A percentile compares a stretch with the other conserved stretches of the same genome.
These are phyloP conservation scores for Globisporangium rhizosaccharum DNA, from an alignment of 352 stramenopile species.

Conservation along the genomic window DNA sequence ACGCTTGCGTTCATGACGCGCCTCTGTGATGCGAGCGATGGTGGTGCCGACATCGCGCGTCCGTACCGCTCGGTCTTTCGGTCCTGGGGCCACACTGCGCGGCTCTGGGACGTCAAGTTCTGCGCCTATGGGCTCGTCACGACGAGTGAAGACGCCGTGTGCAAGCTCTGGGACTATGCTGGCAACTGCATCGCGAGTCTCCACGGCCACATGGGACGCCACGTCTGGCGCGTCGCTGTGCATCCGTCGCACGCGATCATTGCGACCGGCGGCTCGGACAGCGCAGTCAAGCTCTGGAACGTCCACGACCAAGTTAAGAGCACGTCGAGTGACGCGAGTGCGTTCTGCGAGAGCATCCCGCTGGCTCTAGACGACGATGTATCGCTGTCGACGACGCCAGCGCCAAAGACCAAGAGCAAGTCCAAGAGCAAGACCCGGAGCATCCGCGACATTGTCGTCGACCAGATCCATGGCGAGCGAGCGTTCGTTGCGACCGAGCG, in stretches of 20 bases:
- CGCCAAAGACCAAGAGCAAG: slow-evolving; percentile 14
- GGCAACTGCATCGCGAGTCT: slow-evolving; percentile 69
- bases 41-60: not conserved
- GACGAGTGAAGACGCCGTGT: slow-evolving; percentile 74
- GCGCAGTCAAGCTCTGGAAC: slow-evolving; percentile 78
- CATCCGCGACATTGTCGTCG: slow-evolving; percentile 47
- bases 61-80: slow-evolving; percentile 55
- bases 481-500: slow-evolving; percentile 65
- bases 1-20: slow-evolving; percentile 11
- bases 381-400: slow-evolving; percentile 1
- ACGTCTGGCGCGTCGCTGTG: slow-evolving; percentile 74
- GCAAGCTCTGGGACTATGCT: slow-evolving; percentile 59
- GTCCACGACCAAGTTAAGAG: slow-evolving; percentile 49
- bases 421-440: slow-evolving; percentile 28
- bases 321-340: slow-evolving; percentile 14
- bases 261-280: slow-evolving; percentile 73
- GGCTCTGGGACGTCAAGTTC: slow-evolving; percentile 84
- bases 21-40: not conserved
- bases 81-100: slow-evolving; percentile 75
- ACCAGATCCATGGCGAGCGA: slow-evolving; percentile 17
- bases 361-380: slow-evolving; percentile 7
- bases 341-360: slow-evolving; percentile 14
- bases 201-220: slow-evolving; percentile 64
- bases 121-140: slow-evolving; percentile 41
- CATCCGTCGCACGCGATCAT: slow-evolving; percentile 39